Percentiles rank a stretch among this genome's conserved stretches.
Conservation (phyloP, 805 yeast species). For the Pichia cabralensis region DNA sequence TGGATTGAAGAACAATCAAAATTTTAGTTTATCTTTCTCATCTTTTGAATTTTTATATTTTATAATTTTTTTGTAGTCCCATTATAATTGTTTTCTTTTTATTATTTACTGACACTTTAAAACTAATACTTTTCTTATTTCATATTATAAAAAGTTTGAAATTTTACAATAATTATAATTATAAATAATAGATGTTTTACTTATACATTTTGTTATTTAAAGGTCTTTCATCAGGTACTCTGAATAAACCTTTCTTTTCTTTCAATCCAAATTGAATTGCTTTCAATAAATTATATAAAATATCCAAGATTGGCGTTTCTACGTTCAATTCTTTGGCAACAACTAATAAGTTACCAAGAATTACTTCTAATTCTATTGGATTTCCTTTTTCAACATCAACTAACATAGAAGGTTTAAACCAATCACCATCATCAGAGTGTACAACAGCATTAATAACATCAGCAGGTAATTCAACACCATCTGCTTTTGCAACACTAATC, state of each 20-base stretch:
- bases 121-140: too few relatives aligned
- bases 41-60: too few relatives aligned
- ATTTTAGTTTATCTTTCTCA: too few relatives aligned
- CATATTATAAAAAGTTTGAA: too few relatives aligned
- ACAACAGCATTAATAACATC: slow-evolving; percentile 40
- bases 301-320: slow-evolving; percentile 46
- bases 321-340: slow-evolving; percentile 40
- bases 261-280: slow-evolving; percentile 52
- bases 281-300: slow-evolving; percentile 49
- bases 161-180: too few relatives aligned
- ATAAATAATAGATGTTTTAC: too few relatives aligned
- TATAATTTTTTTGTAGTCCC: background rate
- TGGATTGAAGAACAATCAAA: slow-evolving; percentile 8
- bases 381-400: slow-evolving; percentile 58
- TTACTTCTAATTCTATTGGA: slow-evolving; percentile 61
- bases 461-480: slow-evolving; percentile 45
- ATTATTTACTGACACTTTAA: too few relatives aligned
- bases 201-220: slow-evolving; percentile 10
- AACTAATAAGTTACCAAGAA: slow-evolving; percentile 53
- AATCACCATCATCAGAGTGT: slow-evolving; percentile 48
- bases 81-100: too few relatives aligned
- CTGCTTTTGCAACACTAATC: slow-evolving; percentile 55
- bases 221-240: slow-evolving; percentile 35
- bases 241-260: slow-evolving; percentile 41
- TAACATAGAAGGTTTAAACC: slow-evolving; percentile 64